These are phyloP conservation scores for Neonectria punicea DNA, from an alignment of 2,329 filamentous ascomycete species.

Conservation along the genomic window DNA sequence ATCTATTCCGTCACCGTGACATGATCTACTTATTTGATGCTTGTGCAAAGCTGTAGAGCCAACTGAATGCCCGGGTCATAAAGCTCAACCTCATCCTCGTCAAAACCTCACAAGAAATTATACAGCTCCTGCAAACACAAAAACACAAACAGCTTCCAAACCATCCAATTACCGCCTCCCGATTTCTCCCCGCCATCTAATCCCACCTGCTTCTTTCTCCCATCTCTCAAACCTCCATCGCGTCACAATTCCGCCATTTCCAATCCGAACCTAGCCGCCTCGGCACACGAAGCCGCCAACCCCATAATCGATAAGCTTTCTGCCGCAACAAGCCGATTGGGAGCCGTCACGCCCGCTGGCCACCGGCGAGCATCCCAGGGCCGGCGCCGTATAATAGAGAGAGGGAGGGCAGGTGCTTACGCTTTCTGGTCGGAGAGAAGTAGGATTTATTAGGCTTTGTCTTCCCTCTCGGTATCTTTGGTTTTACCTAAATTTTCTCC, in stretches of 20 bases:
- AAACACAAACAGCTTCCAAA: neutral
- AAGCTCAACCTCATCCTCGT: neutral
- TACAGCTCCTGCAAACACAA: neutral
- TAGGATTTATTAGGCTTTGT: neutral
- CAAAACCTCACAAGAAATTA: neutral
- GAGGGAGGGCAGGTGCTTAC: neutral
- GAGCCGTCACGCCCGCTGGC: conserved; percentile 35
- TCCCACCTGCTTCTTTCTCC: neutral
- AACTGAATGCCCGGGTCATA: neutral
- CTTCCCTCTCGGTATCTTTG: neutral
- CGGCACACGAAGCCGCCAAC: conserved; percentile 29
- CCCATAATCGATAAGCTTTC: conserved; percentile 37
- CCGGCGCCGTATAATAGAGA: neutral
- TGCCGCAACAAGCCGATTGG: conserved; percentile 44
- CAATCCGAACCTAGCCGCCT: conserved; percentile 46
- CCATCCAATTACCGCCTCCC: conserved; percentile 30
- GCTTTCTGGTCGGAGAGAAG: neutral
- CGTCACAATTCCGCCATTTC: conserved; percentile 42
- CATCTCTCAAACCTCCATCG: conserved; percentile 13
- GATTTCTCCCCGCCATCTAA: conserved; percentile 27
- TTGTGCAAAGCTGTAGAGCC: neutral
- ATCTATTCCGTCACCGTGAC: conserved; percentile 19
- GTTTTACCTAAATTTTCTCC: neutral
- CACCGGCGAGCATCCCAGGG: conserved; percentile 8
- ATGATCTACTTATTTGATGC: neutral